These are phyloP conservation scores for Mesembryanthemum crystallinum DNA, from an alignment of 148 eudicot genomes.

Conservation along the genomic window DNA sequence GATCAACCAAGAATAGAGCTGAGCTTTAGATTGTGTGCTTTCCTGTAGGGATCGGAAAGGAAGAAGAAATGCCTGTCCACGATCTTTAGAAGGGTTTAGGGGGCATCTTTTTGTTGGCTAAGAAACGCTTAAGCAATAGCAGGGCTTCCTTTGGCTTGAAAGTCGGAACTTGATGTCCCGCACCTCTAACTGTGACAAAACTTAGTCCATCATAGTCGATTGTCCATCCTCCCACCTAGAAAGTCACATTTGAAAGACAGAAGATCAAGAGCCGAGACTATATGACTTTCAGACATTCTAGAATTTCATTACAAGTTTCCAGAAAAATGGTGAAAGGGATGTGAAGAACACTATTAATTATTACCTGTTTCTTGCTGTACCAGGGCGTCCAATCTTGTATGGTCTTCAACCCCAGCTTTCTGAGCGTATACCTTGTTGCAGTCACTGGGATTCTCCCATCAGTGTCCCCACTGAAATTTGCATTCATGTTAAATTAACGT, in stretches of 20 bases:
- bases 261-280: not conserved
- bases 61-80: not conserved
- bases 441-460: constrained; percentile 42
- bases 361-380: constrained; percentile 33
- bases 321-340: not conserved
- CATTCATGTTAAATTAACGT: no score
- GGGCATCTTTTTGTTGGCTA: constrained; percentile 47
- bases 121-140: constrained; percentile 41
- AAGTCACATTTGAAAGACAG: not conserved
- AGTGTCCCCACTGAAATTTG: constrained; percentile 38
- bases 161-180: constrained; percentile 72
- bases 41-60: not conserved
- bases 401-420: constrained; percentile 32
- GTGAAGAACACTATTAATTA: not conserved
- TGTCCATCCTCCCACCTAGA: constrained; percentile 39
- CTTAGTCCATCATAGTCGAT: constrained; percentile 40
- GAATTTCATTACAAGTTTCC: not conserved
- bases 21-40: not conserved
- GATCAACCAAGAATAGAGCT: not conserved
- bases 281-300: no score
- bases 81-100: constrained; percentile 20
- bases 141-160: constrained; percentile 59
- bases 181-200: constrained; percentile 68
- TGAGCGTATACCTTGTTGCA: constrained; percentile 31
- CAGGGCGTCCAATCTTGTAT: constrained; percentile 37